Percentiles rank a stretch among this genome's conserved stretches.
Conservation (phyloP, 2,329 filamentous ascomycete species). For the Diatrype stigma region DNA sequence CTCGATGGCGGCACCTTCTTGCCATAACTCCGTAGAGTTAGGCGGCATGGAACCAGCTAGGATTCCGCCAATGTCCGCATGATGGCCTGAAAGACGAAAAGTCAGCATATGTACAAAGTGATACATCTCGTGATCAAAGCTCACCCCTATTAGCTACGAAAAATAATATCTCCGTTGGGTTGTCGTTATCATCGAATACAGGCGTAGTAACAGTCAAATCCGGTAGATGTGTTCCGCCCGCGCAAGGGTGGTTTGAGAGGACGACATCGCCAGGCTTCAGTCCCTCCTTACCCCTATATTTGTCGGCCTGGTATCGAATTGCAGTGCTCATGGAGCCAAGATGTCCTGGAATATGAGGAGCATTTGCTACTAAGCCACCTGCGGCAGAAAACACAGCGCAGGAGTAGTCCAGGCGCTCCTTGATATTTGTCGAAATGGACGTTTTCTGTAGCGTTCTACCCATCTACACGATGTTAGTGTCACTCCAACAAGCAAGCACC, state of each 20-base stretch:
- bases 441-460: conserved; percentile 73
- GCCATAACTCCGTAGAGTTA: conserved; percentile 35
- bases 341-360: conserved; percentile 71
- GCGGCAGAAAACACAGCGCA: conserved; percentile 73
- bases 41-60: conserved; percentile 38
- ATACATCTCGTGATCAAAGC: conserved; percentile 26
- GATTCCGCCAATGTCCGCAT: conserved; percentile 27
- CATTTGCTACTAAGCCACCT: conserved; percentile 68
- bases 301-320: conserved; percentile 65
- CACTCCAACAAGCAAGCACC: no score
- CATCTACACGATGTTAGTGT: conserved; percentile 44
- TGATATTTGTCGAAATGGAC: conserved; percentile 72
- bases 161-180: conserved; percentile 10
- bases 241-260: conserved; percentile 56
- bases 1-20: conserved; percentile 38
- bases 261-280: conserved; percentile 71
- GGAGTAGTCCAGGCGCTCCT: conserved; percentile 76
- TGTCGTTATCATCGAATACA: conserved; percentile 11
- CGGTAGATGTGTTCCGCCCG: conserved; percentile 16
- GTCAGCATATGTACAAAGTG: background rate
- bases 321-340: conserved; percentile 62
- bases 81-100: conserved; percentile 23
- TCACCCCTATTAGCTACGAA: conserved; percentile 30
- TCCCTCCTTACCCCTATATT: conserved; percentile 64
- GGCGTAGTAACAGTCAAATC: conserved; percentile 16